These are phyloP conservation scores for Xylaria cubensis DNA, from an alignment of 495 filamentous ascomycete species.

Conservation along the genomic window DNA sequence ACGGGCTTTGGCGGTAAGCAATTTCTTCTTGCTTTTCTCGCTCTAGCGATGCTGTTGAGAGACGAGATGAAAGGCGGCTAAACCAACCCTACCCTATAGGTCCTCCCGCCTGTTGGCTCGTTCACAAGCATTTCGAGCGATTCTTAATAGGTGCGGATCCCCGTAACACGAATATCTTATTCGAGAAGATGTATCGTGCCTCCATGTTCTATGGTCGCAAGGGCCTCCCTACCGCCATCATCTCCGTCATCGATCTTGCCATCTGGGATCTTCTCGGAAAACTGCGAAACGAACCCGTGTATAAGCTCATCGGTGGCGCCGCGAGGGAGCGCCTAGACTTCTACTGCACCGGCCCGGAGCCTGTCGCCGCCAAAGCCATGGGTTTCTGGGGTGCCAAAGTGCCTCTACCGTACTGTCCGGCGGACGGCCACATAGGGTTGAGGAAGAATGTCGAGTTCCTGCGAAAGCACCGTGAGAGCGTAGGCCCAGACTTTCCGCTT, in stretches of 20 bases:
- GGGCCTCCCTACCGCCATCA: slow-evolving; percentile 85
- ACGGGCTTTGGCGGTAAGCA: slow-evolving; percentile 83
- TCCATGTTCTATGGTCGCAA: slow-evolving; percentile 97
- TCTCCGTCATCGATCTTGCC: slow-evolving; percentile 90
- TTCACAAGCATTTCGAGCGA: slow-evolving; percentile 87
- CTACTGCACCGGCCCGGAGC: slow-evolving; percentile 92
- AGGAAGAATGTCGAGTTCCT: slow-evolving; percentile 90
- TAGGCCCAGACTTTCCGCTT: slow-evolving; percentile 88
- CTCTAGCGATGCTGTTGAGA: not conserved
- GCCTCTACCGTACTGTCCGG: slow-evolving; percentile 84
- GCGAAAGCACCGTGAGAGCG: slow-evolving; percentile 78
- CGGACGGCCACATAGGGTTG: slow-evolving; percentile 80
- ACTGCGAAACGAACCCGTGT: slow-evolving; percentile 88
- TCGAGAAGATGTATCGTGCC: slow-evolving; percentile 94
- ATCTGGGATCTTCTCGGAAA: slow-evolving; percentile 92
- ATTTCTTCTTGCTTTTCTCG: not conserved
- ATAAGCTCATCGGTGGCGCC: slow-evolving; percentile 89
- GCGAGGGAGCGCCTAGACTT: slow-evolving; percentile 82
- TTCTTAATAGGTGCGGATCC: slow-evolving; percentile 91
- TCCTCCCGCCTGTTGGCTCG: slow-evolving; percentile 91
- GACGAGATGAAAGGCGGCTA: not conserved
- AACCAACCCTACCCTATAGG: slow-evolving; percentile 42
- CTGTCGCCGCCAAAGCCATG: slow-evolving; percentile 75
- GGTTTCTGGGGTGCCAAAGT: slow-evolving; percentile 92
- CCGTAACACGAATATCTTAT: slow-evolving; percentile 83